Evolutionary conservation across 164 flowering plant species (phyloP).

Genomic region (Piper longum): DNA sequence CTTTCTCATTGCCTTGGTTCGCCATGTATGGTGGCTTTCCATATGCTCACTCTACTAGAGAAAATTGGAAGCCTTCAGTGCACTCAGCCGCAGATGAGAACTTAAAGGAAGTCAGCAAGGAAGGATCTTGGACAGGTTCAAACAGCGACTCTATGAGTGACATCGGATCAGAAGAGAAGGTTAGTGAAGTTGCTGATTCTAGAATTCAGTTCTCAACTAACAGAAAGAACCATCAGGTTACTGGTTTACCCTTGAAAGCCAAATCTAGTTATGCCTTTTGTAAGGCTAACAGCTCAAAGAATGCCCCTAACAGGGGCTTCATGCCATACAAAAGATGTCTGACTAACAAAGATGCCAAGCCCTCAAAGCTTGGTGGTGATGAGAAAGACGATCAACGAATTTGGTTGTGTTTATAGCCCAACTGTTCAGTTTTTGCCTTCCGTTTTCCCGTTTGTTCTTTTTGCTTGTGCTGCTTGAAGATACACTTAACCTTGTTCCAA

Average conservation of each 20-base stretch:
- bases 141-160: background rate
- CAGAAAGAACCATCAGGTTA: no score
- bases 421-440: background rate
- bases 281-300: background rate
- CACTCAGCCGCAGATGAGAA: background rate
- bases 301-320: background rate
- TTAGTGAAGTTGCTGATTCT: background rate
- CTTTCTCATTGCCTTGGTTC: constrained; percentile 23
- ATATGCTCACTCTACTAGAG: background rate
- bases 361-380: constrained; percentile 12
- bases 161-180: background rate
- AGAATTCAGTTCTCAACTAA: background rate
- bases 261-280: background rate
- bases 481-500: background rate
- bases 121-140: background rate
- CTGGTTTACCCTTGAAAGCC: background rate
- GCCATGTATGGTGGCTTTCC: background rate
- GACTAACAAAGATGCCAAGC: constrained; percentile 22
- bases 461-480: background rate
- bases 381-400: constrained; percentile 26
- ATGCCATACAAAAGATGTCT: constrained; percentile 41
- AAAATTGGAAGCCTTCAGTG: background rate
- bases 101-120: background rate
- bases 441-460: background rate
- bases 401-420: constrained; percentile 22